Percentiles rank a stretch among this genome's conserved stretches.
Conservation (phyloP, 371 early-diverging fungal genomes). For the Aphelidium insulamus region DNA sequence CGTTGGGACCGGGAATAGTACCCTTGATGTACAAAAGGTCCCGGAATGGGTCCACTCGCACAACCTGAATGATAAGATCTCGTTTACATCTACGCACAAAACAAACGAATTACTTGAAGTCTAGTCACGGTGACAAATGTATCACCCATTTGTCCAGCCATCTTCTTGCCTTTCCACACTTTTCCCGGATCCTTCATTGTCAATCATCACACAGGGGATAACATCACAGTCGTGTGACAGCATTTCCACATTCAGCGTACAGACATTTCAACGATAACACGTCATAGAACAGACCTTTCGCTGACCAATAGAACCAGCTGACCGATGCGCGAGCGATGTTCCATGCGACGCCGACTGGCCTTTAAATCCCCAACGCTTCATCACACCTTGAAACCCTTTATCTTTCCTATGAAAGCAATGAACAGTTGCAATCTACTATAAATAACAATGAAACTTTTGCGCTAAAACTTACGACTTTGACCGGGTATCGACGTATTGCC, state of each 20-base stretch:
- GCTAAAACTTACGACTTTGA: conserved; percentile 39
- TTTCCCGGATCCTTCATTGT: conserved; percentile 54
- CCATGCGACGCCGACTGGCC: conserved; percentile 89
- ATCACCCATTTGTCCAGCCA: conserved; percentile 91
- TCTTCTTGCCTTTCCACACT: conserved; percentile 91
- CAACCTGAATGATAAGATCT: too few species aligned
- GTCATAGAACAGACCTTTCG: conserved; percentile 27
- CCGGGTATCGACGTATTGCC: conserved; percentile 79
- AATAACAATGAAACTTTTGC: neutral
- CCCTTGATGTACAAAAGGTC: too few species aligned
- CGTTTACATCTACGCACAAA: too few species aligned
- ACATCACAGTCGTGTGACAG: too few species aligned
- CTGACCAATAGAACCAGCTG: conserved; percentile 84
- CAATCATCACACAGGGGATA: too few species aligned
- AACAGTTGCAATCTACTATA: neutral
- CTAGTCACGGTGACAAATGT: conserved; percentile 49
- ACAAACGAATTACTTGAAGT: too few species aligned
- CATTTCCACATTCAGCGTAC: neutral
- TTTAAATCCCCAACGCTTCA: conserved; percentile 88
- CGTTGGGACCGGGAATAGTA: too few species aligned
- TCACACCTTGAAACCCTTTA: conserved; percentile 91
- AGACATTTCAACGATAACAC: neutral
- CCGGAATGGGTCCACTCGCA: too few species aligned
- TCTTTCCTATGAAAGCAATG: conserved; percentile 31
- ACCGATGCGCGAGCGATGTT: conserved; percentile 72